These are phyloP conservation scores for Fomitopsis schrenkii DNA, from an alignment of 1,284 basidiomycete species.

Conservation along the genomic window DNA sequence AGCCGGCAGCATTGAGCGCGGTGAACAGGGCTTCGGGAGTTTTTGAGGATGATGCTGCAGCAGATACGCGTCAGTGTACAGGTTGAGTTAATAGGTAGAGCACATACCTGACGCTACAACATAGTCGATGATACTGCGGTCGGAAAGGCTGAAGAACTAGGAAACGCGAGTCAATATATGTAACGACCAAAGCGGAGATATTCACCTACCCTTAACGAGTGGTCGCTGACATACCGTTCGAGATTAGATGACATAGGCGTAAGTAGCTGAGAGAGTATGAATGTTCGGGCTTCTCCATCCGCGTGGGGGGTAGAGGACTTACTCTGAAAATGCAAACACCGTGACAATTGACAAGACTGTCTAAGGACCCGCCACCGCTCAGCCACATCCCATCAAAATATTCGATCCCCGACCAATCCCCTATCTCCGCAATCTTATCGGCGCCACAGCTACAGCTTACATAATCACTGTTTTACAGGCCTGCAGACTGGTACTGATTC, in stretches of 20 bases:
- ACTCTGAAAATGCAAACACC: background rate
- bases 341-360: no score
- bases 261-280: background rate
- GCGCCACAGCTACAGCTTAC: no score
- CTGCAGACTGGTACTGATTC: no score
- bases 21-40: constrained; percentile 75
- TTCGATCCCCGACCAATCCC: no score
- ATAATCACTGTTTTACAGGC: no score
- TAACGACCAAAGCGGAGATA: background rate
- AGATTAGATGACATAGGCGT: constrained; percentile 52
- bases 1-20: constrained; percentile 72
- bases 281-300: no score
- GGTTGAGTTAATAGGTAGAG: constrained; percentile 5
- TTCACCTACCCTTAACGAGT: constrained; percentile 70
- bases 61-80: constrained; percentile 3
- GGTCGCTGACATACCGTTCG: constrained; percentile 83
- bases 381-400: no score
- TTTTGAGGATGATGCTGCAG: constrained; percentile 75
- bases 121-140: constrained; percentile 81
- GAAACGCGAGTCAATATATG: background rate
- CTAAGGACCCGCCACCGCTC: no score
- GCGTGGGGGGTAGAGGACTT: no score
- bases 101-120: constrained; percentile 76
- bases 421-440: no score
- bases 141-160: constrained; percentile 79